These are phyloP conservation scores for Paxillus involutus DNA, from an alignment of 768 basidiomycete genomes.

Conservation along the genomic window DNA sequence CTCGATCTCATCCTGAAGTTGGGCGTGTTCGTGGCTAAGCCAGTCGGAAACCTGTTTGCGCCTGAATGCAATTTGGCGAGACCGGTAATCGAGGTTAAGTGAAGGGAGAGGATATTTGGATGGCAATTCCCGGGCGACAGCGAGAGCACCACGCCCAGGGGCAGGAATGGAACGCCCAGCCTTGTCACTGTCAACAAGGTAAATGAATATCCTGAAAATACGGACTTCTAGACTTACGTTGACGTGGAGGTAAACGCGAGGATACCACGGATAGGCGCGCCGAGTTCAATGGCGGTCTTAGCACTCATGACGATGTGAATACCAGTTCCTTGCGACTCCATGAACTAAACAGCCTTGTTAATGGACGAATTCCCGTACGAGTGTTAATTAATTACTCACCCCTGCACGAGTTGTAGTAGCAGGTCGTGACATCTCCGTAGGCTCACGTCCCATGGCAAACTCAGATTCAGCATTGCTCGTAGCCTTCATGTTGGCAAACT, in stretches of 20 bases:
- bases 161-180: constrained; percentile 98
- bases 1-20: constrained; percentile 79
- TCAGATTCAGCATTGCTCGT: constrained; percentile 97
- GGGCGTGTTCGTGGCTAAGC: constrained; percentile 84
- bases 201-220: not conserved
- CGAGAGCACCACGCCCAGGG: constrained; percentile 90
- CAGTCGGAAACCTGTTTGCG: constrained; percentile 93
- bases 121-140: constrained; percentile 82
- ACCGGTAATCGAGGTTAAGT: constrained; percentile 84
- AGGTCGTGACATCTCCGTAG: constrained; percentile 98
- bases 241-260: constrained; percentile 96
- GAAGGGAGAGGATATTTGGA: constrained; percentile 77
- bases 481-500: constrained; percentile 99
- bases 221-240: constrained; percentile 55
- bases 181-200: constrained; percentile 70
- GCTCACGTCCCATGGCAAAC: constrained; percentile 98
- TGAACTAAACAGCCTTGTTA: constrained; percentile 54
- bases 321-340: constrained; percentile 97
- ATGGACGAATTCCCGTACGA: not conserved
- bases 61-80: constrained; percentile 94
- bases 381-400: constrained; percentile 43
- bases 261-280: constrained; percentile 90
- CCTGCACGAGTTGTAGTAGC: constrained; percentile 95
- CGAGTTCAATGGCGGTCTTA: constrained; percentile 92
- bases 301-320: constrained; percentile 98